phyloP scores from a whole-genome alignment of 2,329 filamentous ascomycete genomes.

The Phaeomoniella chlamydospora region DNA sequence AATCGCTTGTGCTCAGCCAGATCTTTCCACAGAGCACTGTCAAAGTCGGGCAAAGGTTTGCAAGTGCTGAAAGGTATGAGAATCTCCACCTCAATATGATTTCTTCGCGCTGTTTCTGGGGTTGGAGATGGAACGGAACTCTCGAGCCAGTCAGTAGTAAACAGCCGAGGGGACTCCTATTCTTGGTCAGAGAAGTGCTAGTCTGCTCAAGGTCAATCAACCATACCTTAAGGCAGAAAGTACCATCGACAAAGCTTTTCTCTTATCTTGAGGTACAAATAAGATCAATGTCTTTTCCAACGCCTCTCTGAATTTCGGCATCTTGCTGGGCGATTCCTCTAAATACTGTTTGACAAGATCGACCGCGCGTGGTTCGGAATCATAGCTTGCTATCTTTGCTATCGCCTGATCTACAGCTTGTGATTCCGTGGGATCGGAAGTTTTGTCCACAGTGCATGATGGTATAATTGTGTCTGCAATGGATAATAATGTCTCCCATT shows the following conservation, averaged over 20 bases:
- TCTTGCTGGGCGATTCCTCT: constrained; percentile 29
- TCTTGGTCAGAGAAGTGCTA: constrained; percentile 2
- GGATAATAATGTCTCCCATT: constrained; percentile 45
- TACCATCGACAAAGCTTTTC: constrained; percentile 34
- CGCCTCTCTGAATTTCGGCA: constrained; percentile 33
- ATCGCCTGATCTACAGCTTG: constrained; percentile 3
- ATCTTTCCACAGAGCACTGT: constrained; percentile 33
- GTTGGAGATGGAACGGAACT: constrained; percentile 38
- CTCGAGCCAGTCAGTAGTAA: constrained; percentile 42
- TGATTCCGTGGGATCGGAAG: constrained; percentile 1
- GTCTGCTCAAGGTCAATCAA: background rate
- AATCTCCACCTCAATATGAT: constrained; percentile 38
- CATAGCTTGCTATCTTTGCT: constrained; percentile 13
- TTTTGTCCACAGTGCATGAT: constrained; percentile 27
- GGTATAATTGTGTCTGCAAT: constrained; percentile 44
- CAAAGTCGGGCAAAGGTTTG: constrained; percentile 33
- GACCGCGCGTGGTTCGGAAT: constrained; percentile 17
- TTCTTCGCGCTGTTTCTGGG: constrained; percentile 36
- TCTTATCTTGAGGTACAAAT: constrained; percentile 32
- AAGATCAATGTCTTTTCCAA: constrained; percentile 32
- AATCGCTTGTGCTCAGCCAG: constrained; percentile 38
- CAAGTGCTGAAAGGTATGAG: constrained; percentile 37
- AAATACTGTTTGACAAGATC: constrained; percentile 29
- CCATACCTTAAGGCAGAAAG: constrained; percentile 38
- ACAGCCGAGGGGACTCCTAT: constrained; percentile 38